phyloP scores from a whole-genome alignment of 2,329 filamentous ascomycete genomes.

The Hansfordia pulvinata region DNA sequence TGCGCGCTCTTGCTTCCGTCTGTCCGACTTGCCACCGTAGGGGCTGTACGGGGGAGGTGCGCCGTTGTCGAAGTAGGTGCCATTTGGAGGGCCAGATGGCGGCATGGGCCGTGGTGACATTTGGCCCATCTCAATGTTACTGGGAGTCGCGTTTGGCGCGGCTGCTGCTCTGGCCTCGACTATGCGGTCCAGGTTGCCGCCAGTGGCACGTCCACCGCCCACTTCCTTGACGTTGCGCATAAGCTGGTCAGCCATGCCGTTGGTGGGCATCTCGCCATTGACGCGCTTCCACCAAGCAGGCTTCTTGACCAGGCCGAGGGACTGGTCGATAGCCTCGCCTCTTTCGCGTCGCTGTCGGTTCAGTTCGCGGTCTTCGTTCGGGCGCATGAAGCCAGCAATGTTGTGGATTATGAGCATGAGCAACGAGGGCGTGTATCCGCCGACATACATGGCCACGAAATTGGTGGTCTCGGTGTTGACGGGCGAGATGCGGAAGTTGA shows the following conservation, averaged over 20 bases:
- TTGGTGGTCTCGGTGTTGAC: conserved; percentile 39
- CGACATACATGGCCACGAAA: conserved; percentile 42
- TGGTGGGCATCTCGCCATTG: conserved; percentile 24
- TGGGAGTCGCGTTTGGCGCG: conserved; percentile 17
- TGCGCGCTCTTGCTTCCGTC: conserved; percentile 28
- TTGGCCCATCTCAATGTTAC: conserved; percentile 25
- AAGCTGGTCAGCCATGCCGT: conserved; percentile 36
- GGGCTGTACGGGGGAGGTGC: conserved; percentile 14
- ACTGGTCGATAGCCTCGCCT: conserved; percentile 39
- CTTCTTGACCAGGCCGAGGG: conserved; percentile 46
- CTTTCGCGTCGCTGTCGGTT: conserved; percentile 47
- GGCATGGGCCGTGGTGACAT: conserved; percentile 10
- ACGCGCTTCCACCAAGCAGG: conserved; percentile 54
- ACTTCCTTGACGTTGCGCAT: conserved; percentile 41
- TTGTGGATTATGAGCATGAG: conserved; percentile 42
- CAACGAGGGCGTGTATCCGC: conserved; percentile 46
- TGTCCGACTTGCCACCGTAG: conserved; percentile 29
- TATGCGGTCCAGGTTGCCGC: conserved; percentile 23
- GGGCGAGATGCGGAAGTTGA: conserved; percentile 42
- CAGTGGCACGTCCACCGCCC: conserved; percentile 31
- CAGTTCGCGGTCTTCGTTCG: conserved; percentile 60
- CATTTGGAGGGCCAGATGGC: conserved; percentile 9
- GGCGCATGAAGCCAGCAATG: conserved; percentile 42
- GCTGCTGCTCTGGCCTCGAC: conserved; percentile 18
- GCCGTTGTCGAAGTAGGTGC: conserved; percentile 13